Evolutionary conservation across 306 rosid species (phyloP), one percentile per base, ranked within the genome.

Genomic region (Gleditsia sinensis): DNA sequence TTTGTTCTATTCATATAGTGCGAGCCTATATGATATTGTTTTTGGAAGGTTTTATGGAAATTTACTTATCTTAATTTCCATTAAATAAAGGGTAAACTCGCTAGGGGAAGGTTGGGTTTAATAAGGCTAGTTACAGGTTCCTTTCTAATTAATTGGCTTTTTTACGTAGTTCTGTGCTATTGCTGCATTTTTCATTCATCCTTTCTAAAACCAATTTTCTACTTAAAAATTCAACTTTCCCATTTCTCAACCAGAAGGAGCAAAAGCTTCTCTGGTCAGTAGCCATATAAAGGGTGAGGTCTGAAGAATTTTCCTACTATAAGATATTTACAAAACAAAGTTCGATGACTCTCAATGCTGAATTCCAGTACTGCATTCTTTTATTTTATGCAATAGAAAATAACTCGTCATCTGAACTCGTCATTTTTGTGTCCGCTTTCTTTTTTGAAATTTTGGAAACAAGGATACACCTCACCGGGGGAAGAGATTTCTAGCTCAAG

Each of bases 401-500:
- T 36, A 13, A 23, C 20, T 28, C 1, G 21, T 30, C 13, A 27
- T 9, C 74, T 33, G 16, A 40, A 16, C 21, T 17, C 9, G 40
- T 74, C 28, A n/a, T 45, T 1, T 17, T n/a, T 24, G 12, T 8
- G 0, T 24, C 33, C 0, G 17, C 46, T n/a, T 45, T 45, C 33
- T 40, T 32, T 16, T 0, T 21, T 57, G 71, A 37, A 27, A n/a
- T 10, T 17, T 25, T 34, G 50, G 20, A 70, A 57, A 58, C n/a
- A 58, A 83, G 84, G 82, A 67, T 48, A 60, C 71, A 13, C 74
- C 80, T 1, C 73, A 76, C 11, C 46, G 65, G 59, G 80, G 82
- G 25, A 83, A 83, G 80, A 76, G 79, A 76, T 67, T 83, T 68
- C 80, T 83, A 27, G 84, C 84, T 28, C 88, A 81, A 78, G 72